Evolutionary conservation across 139 green algal genomes (phyloP).

Genomic region (Choricystis sp.): DNA sequence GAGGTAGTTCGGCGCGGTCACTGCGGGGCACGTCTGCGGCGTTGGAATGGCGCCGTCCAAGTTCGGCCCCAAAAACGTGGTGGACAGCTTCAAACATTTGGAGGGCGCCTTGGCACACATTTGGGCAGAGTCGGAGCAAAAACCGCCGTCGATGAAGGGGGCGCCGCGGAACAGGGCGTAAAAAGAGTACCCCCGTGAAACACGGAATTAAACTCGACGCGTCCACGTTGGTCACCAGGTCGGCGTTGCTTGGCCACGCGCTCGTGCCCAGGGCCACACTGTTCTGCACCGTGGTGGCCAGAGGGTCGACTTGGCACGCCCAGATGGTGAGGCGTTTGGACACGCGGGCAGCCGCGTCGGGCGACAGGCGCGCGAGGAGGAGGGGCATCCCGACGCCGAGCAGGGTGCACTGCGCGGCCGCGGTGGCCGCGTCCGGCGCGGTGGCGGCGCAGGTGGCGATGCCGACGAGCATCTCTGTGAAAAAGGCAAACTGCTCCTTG

Average conservation of each 20-base stretch:
- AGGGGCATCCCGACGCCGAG: background rate
- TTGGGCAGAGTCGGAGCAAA: background rate
- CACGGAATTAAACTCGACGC: background rate
- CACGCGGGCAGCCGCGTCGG: background rate
- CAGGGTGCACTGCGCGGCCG: background rate
- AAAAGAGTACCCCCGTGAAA: background rate
- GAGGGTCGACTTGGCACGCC: background rate
- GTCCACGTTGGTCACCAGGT: background rate
- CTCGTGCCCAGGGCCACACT: background rate
- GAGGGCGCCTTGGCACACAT: background rate
- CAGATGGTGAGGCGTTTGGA: background rate
- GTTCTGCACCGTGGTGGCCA: background rate
- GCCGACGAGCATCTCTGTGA: background rate
- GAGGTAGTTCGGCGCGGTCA: background rate
- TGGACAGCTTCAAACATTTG: background rate
- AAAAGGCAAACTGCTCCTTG: background rate
- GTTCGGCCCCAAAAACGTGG: background rate
- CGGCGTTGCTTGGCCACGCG: background rate
- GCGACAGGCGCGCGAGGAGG: background rate
- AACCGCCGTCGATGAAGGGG: background rate
- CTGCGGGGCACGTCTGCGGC: background rate
- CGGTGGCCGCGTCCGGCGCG: too few species aligned
- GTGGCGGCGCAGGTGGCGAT: background rate
- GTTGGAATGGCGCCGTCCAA: background rate
- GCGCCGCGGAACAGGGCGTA: background rate